These are phyloP conservation scores for Sphagnurus paluster DNA, from an alignment of 1,284 basidiomycete genomes.

Conservation along the genomic window DNA sequence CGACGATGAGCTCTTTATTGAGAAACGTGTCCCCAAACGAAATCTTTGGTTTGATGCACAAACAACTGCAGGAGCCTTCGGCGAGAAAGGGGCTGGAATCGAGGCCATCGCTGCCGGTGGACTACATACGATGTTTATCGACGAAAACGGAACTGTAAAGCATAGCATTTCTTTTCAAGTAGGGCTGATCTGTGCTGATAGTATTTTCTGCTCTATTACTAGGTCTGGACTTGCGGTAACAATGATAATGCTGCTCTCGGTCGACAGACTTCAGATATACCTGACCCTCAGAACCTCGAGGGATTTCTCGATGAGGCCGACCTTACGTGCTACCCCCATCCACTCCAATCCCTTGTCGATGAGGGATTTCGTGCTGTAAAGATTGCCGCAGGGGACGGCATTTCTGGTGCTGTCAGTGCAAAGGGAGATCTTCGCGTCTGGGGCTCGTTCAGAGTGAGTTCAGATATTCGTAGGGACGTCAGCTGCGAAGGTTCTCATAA, in stretches of 20 bases:
- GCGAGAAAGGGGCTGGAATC: conserved; percentile 39
- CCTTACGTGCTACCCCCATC: conserved; percentile 64
- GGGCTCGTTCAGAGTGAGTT: conserved; percentile 79
- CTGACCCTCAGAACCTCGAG: conserved; percentile 51
- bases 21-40: neutral
- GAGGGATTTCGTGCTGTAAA: conserved; percentile 71
- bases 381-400: conserved; percentile 73
- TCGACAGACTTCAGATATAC: conserved; percentile 58
- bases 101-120: conserved; percentile 69
- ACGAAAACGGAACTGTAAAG: conserved; percentile 54
- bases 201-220: neutral
- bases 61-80: neutral
- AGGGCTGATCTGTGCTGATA: neutral
- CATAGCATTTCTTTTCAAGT: neutral
- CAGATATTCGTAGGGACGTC: conserved; percentile 1
- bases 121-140: conserved; percentile 71
- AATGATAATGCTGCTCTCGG: conserved; percentile 87
- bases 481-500: neutral
- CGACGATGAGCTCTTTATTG: neutral
- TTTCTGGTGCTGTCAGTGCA: conserved; percentile 68
- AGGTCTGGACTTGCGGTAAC: conserved; percentile 78
- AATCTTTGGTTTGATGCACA: neutral
- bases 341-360: conserved; percentile 58
- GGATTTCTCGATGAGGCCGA: conserved; percentile 58
- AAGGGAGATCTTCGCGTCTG: conserved; percentile 74